Percentiles rank a stretch among this genome's conserved stretches.
Conservation (phyloP, 2,329 filamentous ascomycete species). For the Fusarium pseudoanthophilum region DNA sequence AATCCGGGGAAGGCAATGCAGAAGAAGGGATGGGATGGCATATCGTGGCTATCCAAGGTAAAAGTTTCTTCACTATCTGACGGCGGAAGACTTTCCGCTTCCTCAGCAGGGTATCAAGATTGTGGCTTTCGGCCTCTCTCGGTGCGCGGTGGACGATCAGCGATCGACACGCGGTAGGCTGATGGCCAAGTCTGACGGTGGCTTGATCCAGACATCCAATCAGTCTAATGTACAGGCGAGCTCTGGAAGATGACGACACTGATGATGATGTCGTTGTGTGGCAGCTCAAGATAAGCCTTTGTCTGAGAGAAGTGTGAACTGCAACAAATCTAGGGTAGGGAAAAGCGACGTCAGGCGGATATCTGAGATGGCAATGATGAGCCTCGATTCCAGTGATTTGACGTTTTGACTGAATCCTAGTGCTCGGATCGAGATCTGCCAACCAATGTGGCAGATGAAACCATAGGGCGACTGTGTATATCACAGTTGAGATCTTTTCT, state of each 20-base stretch:
- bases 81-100: slow-evolving; percentile 33
- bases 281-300: slow-evolving; percentile 7
- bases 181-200: slow-evolving; percentile 24
- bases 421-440: slow-evolving; percentile 6
- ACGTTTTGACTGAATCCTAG: slow-evolving; percentile 4
- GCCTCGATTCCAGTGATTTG: not conserved
- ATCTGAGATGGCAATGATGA: slow-evolving; percentile 17
- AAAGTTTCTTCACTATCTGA: slow-evolving; percentile 5
- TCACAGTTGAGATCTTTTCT: slow-evolving; percentile 15
- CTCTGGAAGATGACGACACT: slow-evolving; percentile 20
- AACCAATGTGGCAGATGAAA: not conserved
- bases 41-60: slow-evolving; percentile 7
- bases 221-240: slow-evolving; percentile 15
- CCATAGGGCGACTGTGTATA: not conserved
- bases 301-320: not conserved
- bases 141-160: slow-evolving; percentile 27
- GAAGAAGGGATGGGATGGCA: not conserved
- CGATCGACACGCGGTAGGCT: slow-evolving; percentile 31
- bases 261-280: slow-evolving; percentile 18
- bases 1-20: slow-evolving; percentile 32
- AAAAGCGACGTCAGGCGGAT: not conserved
- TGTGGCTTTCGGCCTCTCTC: slow-evolving; percentile 13
- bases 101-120: not conserved
- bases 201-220: slow-evolving; percentile 26
- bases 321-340: slow-evolving; percentile 2